These are phyloP conservation scores for Tillandsia leiboldiana DNA, from an alignment of 176 grass and related monocot species.

Conservation along the genomic window DNA sequence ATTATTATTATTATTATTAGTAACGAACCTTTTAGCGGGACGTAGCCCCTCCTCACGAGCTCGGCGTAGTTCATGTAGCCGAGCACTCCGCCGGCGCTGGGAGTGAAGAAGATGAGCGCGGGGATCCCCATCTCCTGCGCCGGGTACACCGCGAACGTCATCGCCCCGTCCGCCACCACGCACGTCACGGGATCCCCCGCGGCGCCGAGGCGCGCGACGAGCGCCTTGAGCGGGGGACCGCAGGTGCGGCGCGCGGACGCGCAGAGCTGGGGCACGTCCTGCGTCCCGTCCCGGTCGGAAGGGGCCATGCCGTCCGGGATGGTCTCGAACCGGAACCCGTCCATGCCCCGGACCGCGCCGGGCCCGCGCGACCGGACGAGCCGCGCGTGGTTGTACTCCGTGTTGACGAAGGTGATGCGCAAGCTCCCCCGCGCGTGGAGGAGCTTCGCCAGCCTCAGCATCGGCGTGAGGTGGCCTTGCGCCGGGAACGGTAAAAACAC, in stretches of 20 bases:
- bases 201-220: conserved; percentile 18
- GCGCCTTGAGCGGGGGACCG: conserved; percentile 19
- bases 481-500: conserved; percentile 53
- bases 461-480: conserved; percentile 65
- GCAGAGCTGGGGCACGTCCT: conserved; percentile 50
- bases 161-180: conserved; percentile 44
- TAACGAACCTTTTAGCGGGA: conserved; percentile 39
- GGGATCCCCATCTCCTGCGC: conserved; percentile 50
- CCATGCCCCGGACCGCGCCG: conserved; percentile 9
- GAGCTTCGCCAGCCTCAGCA: conserved; percentile 51
- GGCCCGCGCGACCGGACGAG: conserved; percentile 29
- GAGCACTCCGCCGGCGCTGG: conserved; percentile 42
- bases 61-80: conserved; percentile 44
- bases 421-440: conserved; percentile 28
- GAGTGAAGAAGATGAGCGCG: conserved; percentile 38
- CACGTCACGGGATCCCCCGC: conserved; percentile 34
- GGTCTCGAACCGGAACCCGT: conserved; percentile 34
- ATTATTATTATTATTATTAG: neutral
- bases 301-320: conserved; percentile 57
- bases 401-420: conserved; percentile 66
- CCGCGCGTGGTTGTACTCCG: conserved; percentile 56
- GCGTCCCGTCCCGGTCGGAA: conserved; percentile 36
- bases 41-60: conserved; percentile 37
- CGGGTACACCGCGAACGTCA: conserved; percentile 40
- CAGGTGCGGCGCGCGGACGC: conserved; percentile 33